Base-by-base conservation (phyloP, 768 basidiomycete species). In the Scleroderma citrinum region DNA sequence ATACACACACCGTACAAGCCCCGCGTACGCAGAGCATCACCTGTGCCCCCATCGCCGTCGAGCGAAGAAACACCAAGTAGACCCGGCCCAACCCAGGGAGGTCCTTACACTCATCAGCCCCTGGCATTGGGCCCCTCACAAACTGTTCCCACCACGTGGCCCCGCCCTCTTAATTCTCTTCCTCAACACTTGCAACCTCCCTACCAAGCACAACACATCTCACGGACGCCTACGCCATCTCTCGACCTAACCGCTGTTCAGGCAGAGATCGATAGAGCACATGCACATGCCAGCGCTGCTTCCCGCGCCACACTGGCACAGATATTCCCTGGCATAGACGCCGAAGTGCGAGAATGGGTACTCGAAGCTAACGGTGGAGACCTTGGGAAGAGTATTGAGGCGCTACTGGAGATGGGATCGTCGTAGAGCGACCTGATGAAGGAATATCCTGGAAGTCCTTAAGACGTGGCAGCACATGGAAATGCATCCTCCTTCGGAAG, bases 351-450 rank as follows among this genome's bases (percentile, higher is more conserved):
- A 36, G 88, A 92, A 51, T 85, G 81, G 80, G 91, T 97, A 31
- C 69, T 95, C 50, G 92, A 95, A 62, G 91, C 89, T 39, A 92
- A 92, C 58, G 80, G 79, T 7, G 88, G 90, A 17, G 92, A 96
- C 70, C 62, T 96, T 49, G 92, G 92, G 36, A 81, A 79, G 75
- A 93, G 90, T 61, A 93, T 95, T 57, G 93, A 95, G 61, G 80
- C 75, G 43, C 63, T 92, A 52, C 68, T 92, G 61, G 90, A 92
- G 69, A 88, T 92, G 75, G 69, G 69, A 39, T 68, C 68, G 37
- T 63, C 61, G 20, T 65, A 48, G 43, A 5, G 21, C 13, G 21
- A 23, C 21, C 21, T 21, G 7, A 21, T 24, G 39, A 20, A 20
- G 17, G 42, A 29, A 19, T 7, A 38, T 8, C n/a, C 36, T 16